Evolutionary conservation across 305 asterid species (phyloP), one percentile per base, ranked within the genome.

Genomic region (Caryopteris hybrid): DNA sequence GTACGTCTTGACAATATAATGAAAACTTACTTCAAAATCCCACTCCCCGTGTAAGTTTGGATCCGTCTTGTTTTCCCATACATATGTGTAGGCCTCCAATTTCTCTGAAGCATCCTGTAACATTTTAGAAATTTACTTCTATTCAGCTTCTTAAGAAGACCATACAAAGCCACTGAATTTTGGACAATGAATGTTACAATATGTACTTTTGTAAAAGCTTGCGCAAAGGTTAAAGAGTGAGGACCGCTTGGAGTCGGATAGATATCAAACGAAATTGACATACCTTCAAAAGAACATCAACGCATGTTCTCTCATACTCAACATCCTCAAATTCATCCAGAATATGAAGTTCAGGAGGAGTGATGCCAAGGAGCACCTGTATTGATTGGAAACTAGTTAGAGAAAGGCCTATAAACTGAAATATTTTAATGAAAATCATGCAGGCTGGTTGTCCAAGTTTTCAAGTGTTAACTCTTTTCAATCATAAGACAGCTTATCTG

Each of bases 321-420:
- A 75, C 76, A 60, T 89, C 98, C 80, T 90, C 98, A 67, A 92
- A 92, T 36, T 64, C 71, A 81, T 92, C 97, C 69, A 92, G 76
- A 54, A 92, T 90, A 74, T 76, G 78, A 64, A 92, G 79, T 74
- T 92, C 97, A 14, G 80, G 81, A 45, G 86, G 82, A 31, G 88
- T 92, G 72, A 92, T 79, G 63, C 81, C 95, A n/a, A 64, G 47
- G 27, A 92, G 88, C 75, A 88, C 92, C 98, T 92, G 84, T 62
- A 55, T 25, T 68, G 59, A 51, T 64, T 57, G 25, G 31, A 31
- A 54, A 70, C 55, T 17, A 47, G 46, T 65, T 57, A 66, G 13
- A 33, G 31, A 39, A 42, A 39, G 39, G 38, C 31, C 12, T 16
- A 64, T 4, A 59, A 23, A 6, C 36, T n/a, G 1, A 55, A n/a